A percentile compares a stretch with the other conserved stretches of the same genome.
These are phyloP conservation scores for Kodamaea jinghongensis DNA, from an alignment of 805 yeast genomes.

Conservation along the genomic window DNA sequence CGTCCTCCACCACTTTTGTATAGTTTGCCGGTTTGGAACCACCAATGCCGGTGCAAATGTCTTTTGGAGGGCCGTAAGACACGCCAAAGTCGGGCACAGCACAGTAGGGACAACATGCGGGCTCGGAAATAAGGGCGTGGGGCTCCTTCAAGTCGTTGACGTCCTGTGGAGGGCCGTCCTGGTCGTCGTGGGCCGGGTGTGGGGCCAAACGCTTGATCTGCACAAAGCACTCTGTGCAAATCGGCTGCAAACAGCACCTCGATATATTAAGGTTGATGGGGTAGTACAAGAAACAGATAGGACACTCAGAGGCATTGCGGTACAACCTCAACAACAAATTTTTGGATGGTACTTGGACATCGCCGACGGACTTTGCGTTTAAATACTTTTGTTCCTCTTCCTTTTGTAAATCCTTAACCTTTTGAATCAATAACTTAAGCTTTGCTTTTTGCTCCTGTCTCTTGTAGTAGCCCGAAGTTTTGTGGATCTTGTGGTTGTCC, in stretches of 20 bases:
- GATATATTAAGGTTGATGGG: slow-evolving; percentile 77
- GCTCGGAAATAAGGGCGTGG: slow-evolving; percentile 74
- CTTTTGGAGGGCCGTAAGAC: slow-evolving; percentile 63
- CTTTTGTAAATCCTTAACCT: slow-evolving; percentile 28
- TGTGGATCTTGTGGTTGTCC: slow-evolving; percentile 56
- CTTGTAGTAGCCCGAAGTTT: slow-evolving; percentile 43
- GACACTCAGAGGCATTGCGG: slow-evolving; percentile 76
- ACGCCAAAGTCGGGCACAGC: slow-evolving; percentile 85
- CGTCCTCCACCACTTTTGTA: slow-evolving; percentile 8
- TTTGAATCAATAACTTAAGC: slow-evolving; percentile 37
- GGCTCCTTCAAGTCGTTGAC: slow-evolving; percentile 33
- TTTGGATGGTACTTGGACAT: slow-evolving; percentile 34
- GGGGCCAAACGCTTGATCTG: slow-evolving; percentile 91
- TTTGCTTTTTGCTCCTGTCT: slow-evolving; percentile 49
- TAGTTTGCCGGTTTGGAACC: slow-evolving; percentile 52
- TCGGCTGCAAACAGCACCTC: slow-evolving; percentile 88
- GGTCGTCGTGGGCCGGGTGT: slow-evolving; percentile 83
- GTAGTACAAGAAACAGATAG: slow-evolving; percentile 87
- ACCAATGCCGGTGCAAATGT: slow-evolving; percentile 53
- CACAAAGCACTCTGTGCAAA: slow-evolving; percentile 95
- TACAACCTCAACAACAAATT: slow-evolving; percentile 60
- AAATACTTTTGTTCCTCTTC: slow-evolving; percentile 36
- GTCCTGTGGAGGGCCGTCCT: slow-evolving; percentile 9
- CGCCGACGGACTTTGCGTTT: slow-evolving; percentile 18
- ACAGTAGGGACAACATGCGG: slow-evolving; percentile 92